Evolutionary conservation across 73 alveolate genomes (phyloP).

Genomic region (Paramecium biaurelia): DNA sequence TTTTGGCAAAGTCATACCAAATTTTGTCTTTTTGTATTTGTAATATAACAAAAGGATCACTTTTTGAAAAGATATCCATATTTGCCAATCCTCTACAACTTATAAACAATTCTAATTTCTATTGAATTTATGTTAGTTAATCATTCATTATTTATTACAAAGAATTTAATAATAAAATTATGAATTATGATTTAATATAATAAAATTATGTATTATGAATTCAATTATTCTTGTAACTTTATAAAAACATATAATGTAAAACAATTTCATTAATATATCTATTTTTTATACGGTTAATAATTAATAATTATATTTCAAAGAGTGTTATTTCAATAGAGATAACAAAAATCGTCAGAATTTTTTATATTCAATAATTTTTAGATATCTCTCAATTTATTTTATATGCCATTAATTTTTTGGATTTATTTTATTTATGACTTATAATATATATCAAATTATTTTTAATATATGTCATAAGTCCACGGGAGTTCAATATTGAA

Average conservation of each 20-base stretch:
- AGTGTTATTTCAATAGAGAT: background rate
- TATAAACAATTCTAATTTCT: slow-evolving; percentile 70
- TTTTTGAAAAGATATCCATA: slow-evolving; percentile 71
- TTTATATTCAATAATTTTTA: too few species aligned
- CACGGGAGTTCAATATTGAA: slow-evolving; percentile 4
- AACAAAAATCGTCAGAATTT: too few species aligned
- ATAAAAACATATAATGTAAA: too few species aligned
- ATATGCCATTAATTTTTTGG: background rate
- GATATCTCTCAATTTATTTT: background rate
- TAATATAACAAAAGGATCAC: slow-evolving; percentile 76
- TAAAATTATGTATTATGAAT: too few species aligned
- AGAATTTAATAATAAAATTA: background rate
- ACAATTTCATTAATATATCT: too few species aligned
- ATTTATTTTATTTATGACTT: background rate
- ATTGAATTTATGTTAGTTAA: background rate
- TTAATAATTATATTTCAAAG: too few species aligned
- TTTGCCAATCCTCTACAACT: slow-evolving; percentile 70
- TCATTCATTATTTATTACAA: background rate
- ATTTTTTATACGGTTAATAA: too few species aligned
- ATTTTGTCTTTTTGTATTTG: slow-evolving; percentile 27
- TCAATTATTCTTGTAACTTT: too few species aligned
- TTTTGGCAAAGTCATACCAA: slow-evolving; percentile 63
- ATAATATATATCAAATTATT: background rate
- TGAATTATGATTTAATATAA: too few species aligned
- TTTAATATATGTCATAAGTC: background rate